Evolutionary conservation across 495 filamentous ascomycete genomes (phyloP).

Genomic region (Glonium stellatum): DNA sequence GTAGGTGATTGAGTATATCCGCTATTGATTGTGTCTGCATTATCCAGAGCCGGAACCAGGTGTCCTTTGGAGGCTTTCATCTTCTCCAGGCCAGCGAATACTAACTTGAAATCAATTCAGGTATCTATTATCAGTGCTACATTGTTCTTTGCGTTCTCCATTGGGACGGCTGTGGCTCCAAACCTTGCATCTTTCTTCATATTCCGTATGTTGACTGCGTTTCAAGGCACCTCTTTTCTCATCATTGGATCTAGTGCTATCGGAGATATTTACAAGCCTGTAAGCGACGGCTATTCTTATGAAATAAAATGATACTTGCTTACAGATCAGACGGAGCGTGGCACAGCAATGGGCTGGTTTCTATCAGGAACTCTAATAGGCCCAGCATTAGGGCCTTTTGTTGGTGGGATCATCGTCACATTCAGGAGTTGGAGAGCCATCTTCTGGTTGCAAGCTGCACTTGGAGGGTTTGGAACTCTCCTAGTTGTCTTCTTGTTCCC

Average conservation of each 20-base stretch:
- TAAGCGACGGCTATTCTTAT: too few species aligned
- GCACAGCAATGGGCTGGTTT: conserved; percentile 64
- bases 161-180: conserved; percentile 60
- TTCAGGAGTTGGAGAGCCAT: conserved; percentile 62
- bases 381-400: conserved; percentile 62
- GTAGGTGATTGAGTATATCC: conserved; percentile 46
- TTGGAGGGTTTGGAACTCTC: conserved; percentile 51
- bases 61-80: too few species aligned
- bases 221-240: conserved; percentile 64
- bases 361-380: conserved; percentile 62
- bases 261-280: conserved; percentile 38
- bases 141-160: conserved; percentile 56
- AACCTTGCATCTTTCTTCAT: conserved; percentile 61
- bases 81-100: background rate
- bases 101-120: conserved; percentile 12
- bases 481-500: conserved; percentile 60
- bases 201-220: conserved; percentile 62
- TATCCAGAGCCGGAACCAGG: too few species aligned
- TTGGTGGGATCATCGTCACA: conserved; percentile 56
- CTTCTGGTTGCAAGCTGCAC: conserved; percentile 64
- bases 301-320: too few species aligned
- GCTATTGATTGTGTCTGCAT: too few species aligned
- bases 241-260: conserved; percentile 59
- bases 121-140: conserved; percentile 44
- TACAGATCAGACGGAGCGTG: conserved; percentile 50